These are phyloP conservation scores for Paramecium sonneborni DNA, from an alignment of 73 alveolate species.

Conservation along the genomic window DNA sequence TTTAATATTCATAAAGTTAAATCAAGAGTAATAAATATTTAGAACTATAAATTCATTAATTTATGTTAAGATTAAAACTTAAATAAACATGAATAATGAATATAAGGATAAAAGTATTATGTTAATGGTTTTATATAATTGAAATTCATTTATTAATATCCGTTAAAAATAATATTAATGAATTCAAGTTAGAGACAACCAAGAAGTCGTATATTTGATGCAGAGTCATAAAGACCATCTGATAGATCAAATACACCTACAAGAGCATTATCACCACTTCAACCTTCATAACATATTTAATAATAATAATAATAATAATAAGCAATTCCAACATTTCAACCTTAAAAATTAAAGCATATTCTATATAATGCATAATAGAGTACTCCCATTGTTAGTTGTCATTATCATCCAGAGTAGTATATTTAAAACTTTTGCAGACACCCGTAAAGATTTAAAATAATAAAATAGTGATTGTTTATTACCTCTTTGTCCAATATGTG, in stretches of 20 bases:
- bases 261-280: not conserved
- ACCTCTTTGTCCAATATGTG: not conserved
- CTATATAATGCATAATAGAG: not conserved
- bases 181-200: slow-evolving; percentile 38
- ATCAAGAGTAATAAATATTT: too few species aligned
- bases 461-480: not conserved
- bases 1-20: too few species aligned
- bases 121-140: not conserved
- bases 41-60: too few species aligned
- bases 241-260: slow-evolving; percentile 2
- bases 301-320: not conserved
- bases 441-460: not conserved
- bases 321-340: not conserved
- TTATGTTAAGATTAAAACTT: too few species aligned
- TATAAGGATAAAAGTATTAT: not conserved
- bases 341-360: not conserved
- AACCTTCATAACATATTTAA: not conserved
- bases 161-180: not conserved
- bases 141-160: not conserved
- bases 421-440: slow-evolving; percentile 26
- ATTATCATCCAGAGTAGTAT: not conserved
- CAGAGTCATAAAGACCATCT: not conserved
- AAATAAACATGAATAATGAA: not conserved
- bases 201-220: not conserved
- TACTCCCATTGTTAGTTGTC: not conserved